Evolutionary conservation across 2,329 filamentous ascomycete genomes (phyloP).

Genomic region (Aureobasidium namibiae): DNA sequence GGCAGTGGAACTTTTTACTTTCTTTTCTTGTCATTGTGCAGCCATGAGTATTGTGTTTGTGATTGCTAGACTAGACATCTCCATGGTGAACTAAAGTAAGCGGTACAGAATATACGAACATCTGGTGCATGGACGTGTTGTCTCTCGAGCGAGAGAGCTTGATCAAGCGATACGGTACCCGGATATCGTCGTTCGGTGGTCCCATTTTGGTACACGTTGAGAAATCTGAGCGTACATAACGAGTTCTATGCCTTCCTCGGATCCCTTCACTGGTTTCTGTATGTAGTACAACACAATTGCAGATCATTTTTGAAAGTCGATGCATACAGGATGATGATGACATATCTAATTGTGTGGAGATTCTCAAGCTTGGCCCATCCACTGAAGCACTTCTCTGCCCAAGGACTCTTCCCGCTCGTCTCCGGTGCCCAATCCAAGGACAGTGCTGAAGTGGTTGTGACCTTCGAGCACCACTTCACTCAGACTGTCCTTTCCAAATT

Average conservation of each 20-base stretch:
- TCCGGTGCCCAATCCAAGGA: slow-evolving; percentile 18
- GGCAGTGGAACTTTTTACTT: no score
- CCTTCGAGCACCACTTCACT: slow-evolving; percentile 19
- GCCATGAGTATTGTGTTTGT: no score
- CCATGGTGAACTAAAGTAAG: no score
- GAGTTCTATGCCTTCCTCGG: not conserved
- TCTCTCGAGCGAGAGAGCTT: no score
- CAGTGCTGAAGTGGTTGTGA: slow-evolving; percentile 23
- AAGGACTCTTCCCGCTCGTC: slow-evolving; percentile 21
- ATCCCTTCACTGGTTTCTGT: not conserved
- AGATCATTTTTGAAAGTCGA: not conserved
- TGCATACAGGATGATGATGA: not conserved
- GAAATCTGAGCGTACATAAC: no score
- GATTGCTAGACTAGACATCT: no score
- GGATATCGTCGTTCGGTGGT: no score
- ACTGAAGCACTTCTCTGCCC: slow-evolving; percentile 14
- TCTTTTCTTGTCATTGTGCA: no score
- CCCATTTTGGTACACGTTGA: not conserved
- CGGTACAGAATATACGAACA: no score
- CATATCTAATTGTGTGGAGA: no score
- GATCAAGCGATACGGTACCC: no score
- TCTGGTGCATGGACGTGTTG: no score
- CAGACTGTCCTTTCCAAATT: slow-evolving; percentile 15
- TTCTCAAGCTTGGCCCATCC: not conserved
- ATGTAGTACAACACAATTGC: not conserved